Conservation (phyloP, 2,329 filamentous ascomycete genomes). For the Colletotrichum melonis region DNA sequence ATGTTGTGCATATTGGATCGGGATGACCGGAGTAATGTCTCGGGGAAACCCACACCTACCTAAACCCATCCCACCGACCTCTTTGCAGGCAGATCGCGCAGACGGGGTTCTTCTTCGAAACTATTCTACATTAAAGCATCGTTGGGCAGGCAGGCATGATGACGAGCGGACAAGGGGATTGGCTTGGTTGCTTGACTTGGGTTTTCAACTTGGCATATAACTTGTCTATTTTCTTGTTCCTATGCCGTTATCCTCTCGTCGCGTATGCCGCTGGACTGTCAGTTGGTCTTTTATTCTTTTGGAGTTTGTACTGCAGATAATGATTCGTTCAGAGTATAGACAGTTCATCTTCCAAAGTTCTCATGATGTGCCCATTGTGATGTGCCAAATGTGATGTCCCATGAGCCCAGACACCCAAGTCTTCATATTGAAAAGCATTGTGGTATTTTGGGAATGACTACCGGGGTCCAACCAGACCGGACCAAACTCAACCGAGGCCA, state of each 20-base stretch:
- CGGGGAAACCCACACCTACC: not conserved
- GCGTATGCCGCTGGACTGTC: not conserved
- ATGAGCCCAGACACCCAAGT: no score
- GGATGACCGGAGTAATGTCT: slow-evolving; percentile 24
- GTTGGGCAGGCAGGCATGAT: not conserved
- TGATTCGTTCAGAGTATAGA: slow-evolving; percentile 23
- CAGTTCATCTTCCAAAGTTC: not conserved
- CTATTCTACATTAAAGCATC: not conserved
- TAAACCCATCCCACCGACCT: not conserved
- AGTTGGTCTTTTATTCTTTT: not conserved
- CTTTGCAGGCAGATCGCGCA: not conserved
- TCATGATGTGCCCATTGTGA: not conserved
- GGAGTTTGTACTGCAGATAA: slow-evolving; percentile 3
- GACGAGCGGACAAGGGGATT: not conserved
- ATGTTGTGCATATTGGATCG: slow-evolving; percentile 31
- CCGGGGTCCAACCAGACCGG: no score
- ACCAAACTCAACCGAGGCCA: not conserved
- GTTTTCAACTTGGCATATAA: slow-evolving; percentile 20
- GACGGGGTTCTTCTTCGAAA: not conserved
- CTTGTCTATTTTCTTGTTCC: not conserved
- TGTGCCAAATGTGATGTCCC: not conserved
- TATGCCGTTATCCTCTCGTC: not conserved
- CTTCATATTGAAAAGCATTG: no score
- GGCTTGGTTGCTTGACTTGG: slow-evolving; percentile 6
- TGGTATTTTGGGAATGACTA: not conserved